phyloP scores from a whole-genome alignment of 306 rosid species.

The Cicer cuneatum region DNA sequence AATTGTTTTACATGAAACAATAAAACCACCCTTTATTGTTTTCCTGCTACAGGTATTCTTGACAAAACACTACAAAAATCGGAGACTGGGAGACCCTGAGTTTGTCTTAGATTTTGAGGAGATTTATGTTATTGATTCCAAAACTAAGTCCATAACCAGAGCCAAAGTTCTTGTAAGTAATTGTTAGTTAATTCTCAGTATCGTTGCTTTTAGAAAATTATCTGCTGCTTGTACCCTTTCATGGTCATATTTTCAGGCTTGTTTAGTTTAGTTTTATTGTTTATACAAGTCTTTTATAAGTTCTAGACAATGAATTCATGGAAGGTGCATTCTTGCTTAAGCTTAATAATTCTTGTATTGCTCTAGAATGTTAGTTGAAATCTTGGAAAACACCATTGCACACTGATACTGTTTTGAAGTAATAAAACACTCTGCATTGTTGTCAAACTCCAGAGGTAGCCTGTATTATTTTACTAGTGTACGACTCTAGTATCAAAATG shows the following conservation, averaged over 20 bases:
- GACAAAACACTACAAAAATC: slow-evolving; percentile 89
- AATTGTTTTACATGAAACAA: background rate
- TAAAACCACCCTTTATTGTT: background rate
- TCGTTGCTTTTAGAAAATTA: slow-evolving; percentile 33
- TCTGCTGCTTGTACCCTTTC: slow-evolving; percentile 11
- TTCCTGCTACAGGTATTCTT: slow-evolving; percentile 70
- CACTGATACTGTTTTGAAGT: slow-evolving; percentile 11
- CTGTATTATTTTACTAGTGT: background rate
- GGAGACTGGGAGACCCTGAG: slow-evolving; percentile 78
- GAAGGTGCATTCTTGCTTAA: slow-evolving; percentile 7
- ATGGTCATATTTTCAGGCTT: slow-evolving; percentile 25
- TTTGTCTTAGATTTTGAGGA: slow-evolving; percentile 94
- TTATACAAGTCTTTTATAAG: slow-evolving; percentile 8
- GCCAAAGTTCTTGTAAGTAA: slow-evolving; percentile 81
- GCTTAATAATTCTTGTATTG: background rate
- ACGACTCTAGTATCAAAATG: background rate
- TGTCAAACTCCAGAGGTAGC: background rate
- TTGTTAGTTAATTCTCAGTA: slow-evolving; percentile 16
- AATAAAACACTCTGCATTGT: background rate
- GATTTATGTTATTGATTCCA: slow-evolving; percentile 88
- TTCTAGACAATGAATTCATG: slow-evolving; percentile 9
- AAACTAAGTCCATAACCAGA: slow-evolving; percentile 83
- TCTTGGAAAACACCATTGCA: slow-evolving; percentile 23
- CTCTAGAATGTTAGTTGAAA: slow-evolving; percentile 19
- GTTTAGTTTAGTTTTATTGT: slow-evolving; percentile 35